Percentiles rank a stretch among this genome's conserved stretches.
Evolutionary conservation across 2,329 filamentous ascomycete genomes (phyloP).

Genomic region (Talaromyces sp.): DNA sequence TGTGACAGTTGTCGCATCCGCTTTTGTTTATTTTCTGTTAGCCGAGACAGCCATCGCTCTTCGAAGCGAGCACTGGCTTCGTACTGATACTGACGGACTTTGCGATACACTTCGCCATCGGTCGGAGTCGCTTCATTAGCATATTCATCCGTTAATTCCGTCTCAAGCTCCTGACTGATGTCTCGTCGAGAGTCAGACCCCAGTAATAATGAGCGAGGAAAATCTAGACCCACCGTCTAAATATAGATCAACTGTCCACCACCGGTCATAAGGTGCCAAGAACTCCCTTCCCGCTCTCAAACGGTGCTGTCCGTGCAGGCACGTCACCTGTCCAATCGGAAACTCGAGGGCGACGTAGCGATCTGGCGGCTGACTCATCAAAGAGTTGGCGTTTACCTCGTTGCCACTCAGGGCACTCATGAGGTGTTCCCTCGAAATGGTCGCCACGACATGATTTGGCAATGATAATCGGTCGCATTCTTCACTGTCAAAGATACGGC

Average conservation of each 20-base stretch:
- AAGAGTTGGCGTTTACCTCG: not conserved
- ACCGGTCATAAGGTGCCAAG: conserved; percentile 1
- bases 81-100: conserved; percentile 6
- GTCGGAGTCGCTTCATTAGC: conserved; percentile 1
- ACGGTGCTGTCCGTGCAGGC: not conserved
- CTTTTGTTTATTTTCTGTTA: conserved; percentile 22
- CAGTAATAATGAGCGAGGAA: not conserved
- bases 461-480: not conserved
- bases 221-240: conserved; percentile 3
- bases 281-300: not conserved
- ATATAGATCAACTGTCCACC: conserved; percentile 4
- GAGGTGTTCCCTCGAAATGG: not conserved
- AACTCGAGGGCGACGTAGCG: not conserved
- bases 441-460: not conserved
- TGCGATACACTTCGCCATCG: conserved; percentile 9
- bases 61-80: conserved; percentile 18
- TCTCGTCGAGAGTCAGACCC: conserved; percentile 13
- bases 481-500: conserved; percentile 22
- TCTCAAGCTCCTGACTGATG: conserved; percentile 11
- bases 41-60: conserved; percentile 19
- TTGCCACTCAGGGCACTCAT: not conserved
- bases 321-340: not conserved
- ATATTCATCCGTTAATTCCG: conserved; percentile 16
- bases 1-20: conserved; percentile 19
- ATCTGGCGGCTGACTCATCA: not conserved